Evolutionary conservation across 1,139 yeast genomes (phyloP).

Genomic region (Blastobotrys capitulatus): DNA sequence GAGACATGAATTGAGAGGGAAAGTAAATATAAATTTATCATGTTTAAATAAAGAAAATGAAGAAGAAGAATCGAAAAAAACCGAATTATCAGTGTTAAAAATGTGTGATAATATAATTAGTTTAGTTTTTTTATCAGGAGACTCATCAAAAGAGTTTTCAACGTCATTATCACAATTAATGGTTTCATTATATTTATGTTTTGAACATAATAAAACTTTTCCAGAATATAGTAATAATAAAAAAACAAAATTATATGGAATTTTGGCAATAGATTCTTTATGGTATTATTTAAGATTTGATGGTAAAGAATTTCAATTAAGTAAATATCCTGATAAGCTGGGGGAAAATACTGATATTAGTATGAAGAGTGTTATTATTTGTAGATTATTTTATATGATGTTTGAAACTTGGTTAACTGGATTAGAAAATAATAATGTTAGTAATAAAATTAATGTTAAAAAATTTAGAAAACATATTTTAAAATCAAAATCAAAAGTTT

Average conservation of each 20-base stretch:
- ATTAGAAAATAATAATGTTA: not conserved
- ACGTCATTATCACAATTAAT: not conserved
- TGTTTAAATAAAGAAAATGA: not conserved
- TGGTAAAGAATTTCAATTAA: not conserved
- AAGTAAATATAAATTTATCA: no score
- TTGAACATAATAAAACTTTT: not conserved
- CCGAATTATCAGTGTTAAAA: not conserved
- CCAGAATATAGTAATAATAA: not conserved
- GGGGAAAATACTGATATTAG: not conserved
- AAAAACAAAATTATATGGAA: not conserved
- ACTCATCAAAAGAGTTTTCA: not conserved
- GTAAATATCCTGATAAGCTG: not conserved
- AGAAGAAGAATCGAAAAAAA: not conserved
- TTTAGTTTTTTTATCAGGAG: not conserved
- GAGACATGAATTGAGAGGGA: not conserved
- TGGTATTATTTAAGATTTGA: constrained; percentile 3
- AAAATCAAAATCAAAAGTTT: not conserved
- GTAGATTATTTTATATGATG: not conserved
- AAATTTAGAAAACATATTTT: not conserved
- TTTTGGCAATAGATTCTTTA: not conserved
- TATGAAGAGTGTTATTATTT: not conserved
- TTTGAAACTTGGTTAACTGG: not conserved
- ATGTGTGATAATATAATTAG: not conserved
- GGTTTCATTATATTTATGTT: constrained; percentile 1
- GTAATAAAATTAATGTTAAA: not conserved